Base-by-base conservation (phyloP, 768 basidiomycete genomes). In the Hericium erinaceus region DNA sequence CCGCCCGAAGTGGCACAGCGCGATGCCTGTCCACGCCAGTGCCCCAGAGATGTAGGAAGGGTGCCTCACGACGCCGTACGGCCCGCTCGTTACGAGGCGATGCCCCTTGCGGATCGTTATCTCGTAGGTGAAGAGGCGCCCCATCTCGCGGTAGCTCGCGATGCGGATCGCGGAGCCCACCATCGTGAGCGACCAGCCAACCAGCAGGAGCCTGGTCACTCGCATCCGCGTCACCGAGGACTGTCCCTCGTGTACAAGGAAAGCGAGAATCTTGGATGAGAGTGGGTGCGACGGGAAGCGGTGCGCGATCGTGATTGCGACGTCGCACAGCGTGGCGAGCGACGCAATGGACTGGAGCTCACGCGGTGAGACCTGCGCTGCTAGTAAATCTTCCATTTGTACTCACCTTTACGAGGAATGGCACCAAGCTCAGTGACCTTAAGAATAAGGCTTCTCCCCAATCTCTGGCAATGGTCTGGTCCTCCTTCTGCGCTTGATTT, bases 51-150 rank as follows among this genome's bases (percentile, higher is more conserved):
- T 54, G 60, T 70, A 70, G 58, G 54, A 39, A 7, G 69, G 69
- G 56, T 70, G 69, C 13, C 69, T 65, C 1, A 70, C 68, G 55
- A 65, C 18, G 20, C 64, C 50, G 61, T 70, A 70, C 40, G 68
- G 69, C 9, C 68, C 68, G 18, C 18, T 33, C 15, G 68, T 69
- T 18, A 69, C 56, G n/a, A 70, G 64, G 44, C 46, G 55, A 48
- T 70, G 69, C 39, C 61, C 61, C 13, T 64, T 52, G 37, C 57
- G 57, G 7, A 70, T 48, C 18, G 66, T 55, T n/a, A 70, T 55
- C 46, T 67, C 61, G 62, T 64, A 66, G 16, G 68, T 70, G 64
- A 69, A 70, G 58, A 60, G 52, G 9, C 57, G 56, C 12, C 68
- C 69, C 16, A 70, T 59, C 11, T 44, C 51, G 51, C 65, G 67